Base-by-base conservation (phyloP, 805 yeast species). In the Zygosaccharomyces lentus region DNA sequence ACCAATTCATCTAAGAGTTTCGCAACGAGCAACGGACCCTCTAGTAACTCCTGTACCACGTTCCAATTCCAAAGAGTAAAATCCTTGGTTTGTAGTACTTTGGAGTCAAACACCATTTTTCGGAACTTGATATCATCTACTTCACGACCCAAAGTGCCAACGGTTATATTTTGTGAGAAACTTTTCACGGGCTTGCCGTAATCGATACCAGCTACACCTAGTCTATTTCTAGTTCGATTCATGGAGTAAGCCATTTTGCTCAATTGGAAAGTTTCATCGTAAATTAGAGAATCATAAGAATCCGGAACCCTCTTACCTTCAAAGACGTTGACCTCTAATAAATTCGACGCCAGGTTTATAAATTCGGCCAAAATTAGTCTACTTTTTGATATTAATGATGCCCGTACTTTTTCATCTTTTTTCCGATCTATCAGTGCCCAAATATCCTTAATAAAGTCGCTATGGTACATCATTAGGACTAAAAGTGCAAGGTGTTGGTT, bases 61-160 rank as follows among this genome's bases (percentile, higher is more conserved):
- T 75, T 77, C 96, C 97, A 90, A 58, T 89, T 82, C 99, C 99
- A 93, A 41, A 79, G 80, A 1, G 80, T 70, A 59, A 75, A 89
- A 44, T 82, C 87, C 59, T 91, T 93, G 0, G 95, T 81, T 4
- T 83, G 75, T 32, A 88, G 64, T 1, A 93, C 89, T 52, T 75
- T 81, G 0, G 96, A 80, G 39, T 82, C 82, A 24, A 70, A 67
- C 6, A 93, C 72, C 67, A 86, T 69, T 44, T 75, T 73, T 53
- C 83, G 81, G 57, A 90, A 77, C 45, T 81, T 82, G 0, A 69
- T 51, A 41, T 87, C 96, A 55, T 85, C 93, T 35, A 77, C 70
- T 29, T 57, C 56, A 9, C 53, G 55, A 3, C 55, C 52, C 24
- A 63, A 45, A 2, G 60, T 51, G 17, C 47, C 55, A n/a, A 54